phyloP scores from a whole-genome alignment of 768 basidiomycete genomes.

The Udeniomyces megalosporus region DNA sequence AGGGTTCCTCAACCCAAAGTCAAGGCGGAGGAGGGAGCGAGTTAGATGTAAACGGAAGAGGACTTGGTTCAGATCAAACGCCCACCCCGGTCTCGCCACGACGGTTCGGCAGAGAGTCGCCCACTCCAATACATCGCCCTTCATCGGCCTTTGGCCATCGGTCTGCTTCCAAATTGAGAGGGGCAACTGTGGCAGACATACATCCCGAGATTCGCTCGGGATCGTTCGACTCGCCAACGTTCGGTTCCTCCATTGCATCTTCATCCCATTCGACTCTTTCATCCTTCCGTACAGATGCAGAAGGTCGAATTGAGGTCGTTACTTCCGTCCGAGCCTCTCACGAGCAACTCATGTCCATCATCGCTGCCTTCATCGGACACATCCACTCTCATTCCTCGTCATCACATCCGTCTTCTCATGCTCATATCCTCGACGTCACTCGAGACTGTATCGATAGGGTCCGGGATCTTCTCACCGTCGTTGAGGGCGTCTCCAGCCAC shows the following conservation, averaged over 20 bases:
- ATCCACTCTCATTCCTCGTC: slow-evolving; percentile 80
- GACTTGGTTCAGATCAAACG: no score
- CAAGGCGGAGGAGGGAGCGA: no score
- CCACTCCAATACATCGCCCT: neutral
- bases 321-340: slow-evolving; percentile 52
- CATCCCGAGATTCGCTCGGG: neutral
- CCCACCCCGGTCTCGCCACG: no score
- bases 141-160: neutral
- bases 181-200: neutral
- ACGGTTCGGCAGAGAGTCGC: slow-evolving; percentile 1
- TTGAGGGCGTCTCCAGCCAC: slow-evolving; percentile 71
- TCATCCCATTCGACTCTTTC: neutral
- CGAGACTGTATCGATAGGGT: slow-evolving; percentile 87
- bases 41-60: no score
- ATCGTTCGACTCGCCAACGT: neutral
- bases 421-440: slow-evolving; percentile 87
- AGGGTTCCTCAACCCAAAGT: neutral
- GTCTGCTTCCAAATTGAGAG: neutral
- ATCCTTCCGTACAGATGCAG: neutral
- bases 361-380: slow-evolving; percentile 94
- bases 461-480: slow-evolving; percentile 73
- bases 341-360: slow-evolving; percentile 78
- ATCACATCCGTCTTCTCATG: slow-evolving; percentile 83
- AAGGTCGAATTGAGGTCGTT: neutral
- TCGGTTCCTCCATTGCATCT: neutral